Evolutionary conservation across 805 yeast genomes (phyloP), one percentile per base, ranked within the genome.

Genomic region (Metschnikowia aberdeeniae): DNA sequence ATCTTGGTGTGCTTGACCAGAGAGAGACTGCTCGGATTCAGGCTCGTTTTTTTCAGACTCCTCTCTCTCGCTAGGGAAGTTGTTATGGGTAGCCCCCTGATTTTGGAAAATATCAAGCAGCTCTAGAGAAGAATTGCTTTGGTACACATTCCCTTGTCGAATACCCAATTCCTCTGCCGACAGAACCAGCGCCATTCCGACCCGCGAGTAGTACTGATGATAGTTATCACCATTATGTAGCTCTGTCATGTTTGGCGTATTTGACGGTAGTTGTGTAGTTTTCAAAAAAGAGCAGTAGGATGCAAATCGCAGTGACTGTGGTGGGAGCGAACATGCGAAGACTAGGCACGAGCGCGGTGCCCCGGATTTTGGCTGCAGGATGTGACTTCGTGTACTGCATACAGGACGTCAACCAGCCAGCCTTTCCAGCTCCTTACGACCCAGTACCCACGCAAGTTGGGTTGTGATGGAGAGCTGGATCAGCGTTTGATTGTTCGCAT

Each of bases 341-440:
- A 36, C 20, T 17, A 29, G 9, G 40, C 22, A 26, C 34, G 34
- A 20, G 34, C 34, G 40, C 27, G 11, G 34, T 37, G 40, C 34
- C 40, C 34, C 28, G 40, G 27, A 28, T 29, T 29, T 19, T n/a
- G 19, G n/a, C 28, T 29, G 40, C 34, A 37, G 34, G 33, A 29
- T 6, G 26, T 22, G 26, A 7, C 26, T 2, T 22, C 3, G 8
- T 7, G 26, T 7, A 7, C 10, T 37, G 40, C 29, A 37, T 30
- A 20, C 13, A 37, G 13, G 6, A 10, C 20, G n/a, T 27, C 26
- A 3, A 2, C 8, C 26, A 6, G 26, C 26, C 26, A 22, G 26
- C 26, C 4, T 22, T 22, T 7, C 2, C 4, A 22, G 26, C 8
- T 7, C 26, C 26, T 7, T 22, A 22, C 26, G 8, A 22, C 8